phyloP scores from a whole-genome alignment of 2,329 filamentous ascomycete genomes.

The Stagonosporopsis cucurbitacearum region DNA sequence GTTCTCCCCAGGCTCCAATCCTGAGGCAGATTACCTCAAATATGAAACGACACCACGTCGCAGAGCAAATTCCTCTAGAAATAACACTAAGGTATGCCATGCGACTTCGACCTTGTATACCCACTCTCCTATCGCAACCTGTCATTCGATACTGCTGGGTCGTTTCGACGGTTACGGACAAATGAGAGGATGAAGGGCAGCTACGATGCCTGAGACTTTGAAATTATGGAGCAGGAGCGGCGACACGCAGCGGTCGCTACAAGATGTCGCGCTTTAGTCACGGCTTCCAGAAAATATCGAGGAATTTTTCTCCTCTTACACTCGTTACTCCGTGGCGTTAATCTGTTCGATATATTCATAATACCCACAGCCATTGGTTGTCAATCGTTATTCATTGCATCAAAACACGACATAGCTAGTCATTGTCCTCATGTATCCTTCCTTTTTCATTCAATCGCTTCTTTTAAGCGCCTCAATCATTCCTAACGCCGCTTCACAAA shows the following conservation, averaged over 20 bases:
- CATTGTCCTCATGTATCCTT: conserved; percentile 25
- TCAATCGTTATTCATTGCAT: background rate
- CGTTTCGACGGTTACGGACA: conserved; percentile 12
- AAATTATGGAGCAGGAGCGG: conserved; percentile 13
- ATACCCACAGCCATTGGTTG: background rate
- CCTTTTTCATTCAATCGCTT: conserved; percentile 18
- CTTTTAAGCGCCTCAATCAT: conserved; percentile 22
- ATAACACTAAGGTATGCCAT: conserved; percentile 25
- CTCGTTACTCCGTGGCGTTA: background rate
- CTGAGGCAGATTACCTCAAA: background rate
- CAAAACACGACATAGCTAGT: background rate
- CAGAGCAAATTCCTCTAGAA: conserved; percentile 17
- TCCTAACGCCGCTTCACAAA: conserved; percentile 34
- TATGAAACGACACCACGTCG: conserved; percentile 16
- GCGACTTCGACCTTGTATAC: conserved; percentile 8
- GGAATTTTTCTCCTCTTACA: background rate
- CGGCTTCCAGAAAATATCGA: background rate
- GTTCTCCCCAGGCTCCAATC: conserved; percentile 11
- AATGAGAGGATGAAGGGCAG: conserved; percentile 20
- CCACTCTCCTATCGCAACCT: conserved; percentile 15
- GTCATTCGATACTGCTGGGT: conserved; percentile 5
- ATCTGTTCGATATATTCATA: background rate
- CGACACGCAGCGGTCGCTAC: conserved; percentile 9
- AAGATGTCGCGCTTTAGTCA: conserved; percentile 8
- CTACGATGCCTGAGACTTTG: conserved; percentile 5